Evolutionary conservation across 2,329 filamentous ascomycete species (phyloP).

Genomic region (Alternaria incomplexa): DNA sequence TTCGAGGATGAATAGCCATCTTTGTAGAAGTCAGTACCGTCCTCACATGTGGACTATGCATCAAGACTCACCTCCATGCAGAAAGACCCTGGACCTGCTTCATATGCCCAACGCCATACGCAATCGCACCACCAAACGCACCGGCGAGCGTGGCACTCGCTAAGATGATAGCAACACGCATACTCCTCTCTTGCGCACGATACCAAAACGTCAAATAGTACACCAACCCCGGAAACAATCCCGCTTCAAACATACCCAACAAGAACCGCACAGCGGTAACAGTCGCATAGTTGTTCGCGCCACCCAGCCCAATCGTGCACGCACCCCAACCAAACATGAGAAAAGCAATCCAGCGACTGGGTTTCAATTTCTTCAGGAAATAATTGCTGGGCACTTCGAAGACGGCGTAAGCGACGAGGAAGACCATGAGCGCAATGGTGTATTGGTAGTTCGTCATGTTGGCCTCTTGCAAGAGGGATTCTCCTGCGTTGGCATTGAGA

Average conservation of each 20-base stretch:
- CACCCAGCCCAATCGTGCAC: slow-evolving; percentile 53
- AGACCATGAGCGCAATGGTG: slow-evolving; percentile 36
- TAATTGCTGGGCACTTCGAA: slow-evolving; percentile 64
- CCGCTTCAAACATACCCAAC: slow-evolving; percentile 40
- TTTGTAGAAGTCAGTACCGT: rapidly evolving
- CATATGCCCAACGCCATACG: slow-evolving; percentile 58
- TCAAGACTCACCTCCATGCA: slow-evolving; percentile 32
- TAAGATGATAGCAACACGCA: slow-evolving; percentile 64
- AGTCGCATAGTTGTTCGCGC: slow-evolving; percentile 50
- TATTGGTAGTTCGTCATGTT: slow-evolving; percentile 66
- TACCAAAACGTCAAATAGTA: slow-evolving; percentile 66
- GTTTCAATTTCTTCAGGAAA: slow-evolving; percentile 64
- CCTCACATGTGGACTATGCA: not conserved
- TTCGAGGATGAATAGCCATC: slow-evolving; percentile 32
- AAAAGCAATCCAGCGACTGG: slow-evolving; percentile 44
- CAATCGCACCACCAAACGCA: slow-evolving; percentile 62
- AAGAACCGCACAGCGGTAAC: slow-evolving; percentile 53
- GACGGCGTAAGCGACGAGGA: slow-evolving; percentile 43
- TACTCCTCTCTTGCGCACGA: slow-evolving; percentile 61
- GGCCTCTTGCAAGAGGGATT: slow-evolving; percentile 69
- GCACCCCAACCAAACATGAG: slow-evolving; percentile 57
- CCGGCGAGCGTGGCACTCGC: slow-evolving; percentile 63
- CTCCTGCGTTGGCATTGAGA: slow-evolving; percentile 63
- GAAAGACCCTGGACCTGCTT: slow-evolving; percentile 41
- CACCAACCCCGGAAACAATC: slow-evolving; percentile 44